These are phyloP conservation scores for Chaetoceros muelleri DNA, from an alignment of 108 stramenopile species.

Conservation along the genomic window DNA sequence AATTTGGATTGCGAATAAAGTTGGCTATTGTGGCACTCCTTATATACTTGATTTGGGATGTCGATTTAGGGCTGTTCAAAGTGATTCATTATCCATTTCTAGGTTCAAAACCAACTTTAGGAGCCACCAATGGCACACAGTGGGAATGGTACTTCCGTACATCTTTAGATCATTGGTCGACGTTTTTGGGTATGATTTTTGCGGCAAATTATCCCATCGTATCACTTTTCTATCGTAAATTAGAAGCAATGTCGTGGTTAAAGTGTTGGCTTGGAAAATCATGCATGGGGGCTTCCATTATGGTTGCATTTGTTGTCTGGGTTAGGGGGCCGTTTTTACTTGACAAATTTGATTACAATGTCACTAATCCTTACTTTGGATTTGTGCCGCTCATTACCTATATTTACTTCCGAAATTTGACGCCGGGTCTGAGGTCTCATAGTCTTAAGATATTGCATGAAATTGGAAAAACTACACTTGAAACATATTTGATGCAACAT, in stretches of 20 bases:
- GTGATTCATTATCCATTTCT: slow-evolving; percentile 71
- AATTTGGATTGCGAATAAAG: slow-evolving; percentile 84
- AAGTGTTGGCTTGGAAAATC: slow-evolving; percentile 51
- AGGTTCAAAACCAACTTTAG: slow-evolving; percentile 55
- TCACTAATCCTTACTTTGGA: slow-evolving; percentile 91
- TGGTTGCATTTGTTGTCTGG: slow-evolving; percentile 59
- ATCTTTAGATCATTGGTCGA: slow-evolving; percentile 91
- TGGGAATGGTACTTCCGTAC: slow-evolving; percentile 98
- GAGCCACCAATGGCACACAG: slow-evolving; percentile 70
- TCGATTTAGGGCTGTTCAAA: slow-evolving; percentile 62
- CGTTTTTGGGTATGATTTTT: slow-evolving; percentile 94
- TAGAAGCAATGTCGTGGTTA: slow-evolving; percentile 34
- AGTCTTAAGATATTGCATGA: slow-evolving; percentile 81
- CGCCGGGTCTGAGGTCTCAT: slow-evolving; percentile 70
- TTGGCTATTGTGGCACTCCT: slow-evolving; percentile 60
- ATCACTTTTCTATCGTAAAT: slow-evolving; percentile 72
- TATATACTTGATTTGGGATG: slow-evolving; percentile 88
- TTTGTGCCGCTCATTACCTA: slow-evolving; percentile 88
- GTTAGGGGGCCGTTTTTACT: slow-evolving; percentile 59
- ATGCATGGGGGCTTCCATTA: slow-evolving; percentile 36
- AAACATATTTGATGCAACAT: slow-evolving; percentile 98
- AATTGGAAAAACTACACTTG: slow-evolving; percentile 94
- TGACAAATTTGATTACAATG: slow-evolving; percentile 84
- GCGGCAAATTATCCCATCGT: slow-evolving; percentile 87
- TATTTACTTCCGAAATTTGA: slow-evolving; percentile 90